phyloP scores from a whole-genome alignment of 2,329 filamentous ascomycete species.

The Cladosporium halotolerans region DNA sequence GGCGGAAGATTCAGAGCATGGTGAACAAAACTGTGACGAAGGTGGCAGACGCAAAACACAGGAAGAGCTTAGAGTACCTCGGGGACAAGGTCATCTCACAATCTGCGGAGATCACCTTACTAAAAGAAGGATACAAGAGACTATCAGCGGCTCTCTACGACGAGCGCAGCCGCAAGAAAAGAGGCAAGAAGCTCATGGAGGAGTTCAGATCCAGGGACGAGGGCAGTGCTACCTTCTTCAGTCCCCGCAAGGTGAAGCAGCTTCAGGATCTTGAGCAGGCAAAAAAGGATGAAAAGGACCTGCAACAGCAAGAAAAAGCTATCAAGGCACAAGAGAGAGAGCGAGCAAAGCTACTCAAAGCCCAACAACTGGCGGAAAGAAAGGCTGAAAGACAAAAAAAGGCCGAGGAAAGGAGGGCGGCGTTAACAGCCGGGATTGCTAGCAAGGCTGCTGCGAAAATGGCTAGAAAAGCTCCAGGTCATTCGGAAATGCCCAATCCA shows the following conservation, averaged over 20 bases:
- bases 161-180: background rate
- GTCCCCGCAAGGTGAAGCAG: background rate
- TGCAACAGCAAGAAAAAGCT: background rate
- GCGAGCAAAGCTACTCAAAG: background rate
- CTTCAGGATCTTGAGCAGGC: background rate
- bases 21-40: no score
- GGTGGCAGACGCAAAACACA: no score
- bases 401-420: background rate
- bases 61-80: no score
- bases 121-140: no score
- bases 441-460: background rate
- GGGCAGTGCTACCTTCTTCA: background rate
- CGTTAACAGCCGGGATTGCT: background rate
- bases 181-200: constrained; percentile 1
- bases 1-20: no score
- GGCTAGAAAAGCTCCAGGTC: background rate
- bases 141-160: background rate
- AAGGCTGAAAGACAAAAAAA: background rate
- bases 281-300: background rate
- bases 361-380: background rate
- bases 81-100: no score
- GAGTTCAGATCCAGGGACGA: background rate
- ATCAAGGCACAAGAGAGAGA: background rate
- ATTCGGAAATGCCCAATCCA: background rate
- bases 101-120: no score